Evolutionary conservation across 2,329 filamentous ascomycete species (phyloP).

Genomic region (Diplodia corticola): DNA sequence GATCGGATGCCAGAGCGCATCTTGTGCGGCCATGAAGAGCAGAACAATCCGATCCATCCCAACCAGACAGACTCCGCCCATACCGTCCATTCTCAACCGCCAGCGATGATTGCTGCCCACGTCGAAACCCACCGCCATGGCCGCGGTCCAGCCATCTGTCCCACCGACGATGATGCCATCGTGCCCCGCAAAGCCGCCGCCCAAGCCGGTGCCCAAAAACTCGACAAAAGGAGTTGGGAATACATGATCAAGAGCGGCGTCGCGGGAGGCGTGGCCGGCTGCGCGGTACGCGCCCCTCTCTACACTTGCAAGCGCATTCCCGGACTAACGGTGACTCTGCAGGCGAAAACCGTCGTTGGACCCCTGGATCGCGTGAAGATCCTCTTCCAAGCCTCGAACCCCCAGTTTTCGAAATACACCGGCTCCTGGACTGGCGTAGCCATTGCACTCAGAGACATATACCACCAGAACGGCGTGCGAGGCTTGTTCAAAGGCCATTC

Average conservation of each 20-base stretch:
- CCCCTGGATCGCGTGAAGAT: constrained; percentile 98
- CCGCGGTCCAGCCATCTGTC: constrained; percentile 47
- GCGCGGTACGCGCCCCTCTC: constrained; percentile 64
- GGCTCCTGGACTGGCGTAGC: constrained; percentile 83
- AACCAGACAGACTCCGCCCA: constrained; percentile 32
- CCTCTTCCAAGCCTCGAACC: constrained; percentile 93
- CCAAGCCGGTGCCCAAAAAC: constrained; percentile 41
- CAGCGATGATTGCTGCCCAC: constrained; percentile 31
- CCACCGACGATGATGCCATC: constrained; percentile 55
- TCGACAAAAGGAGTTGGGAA: constrained; percentile 73
- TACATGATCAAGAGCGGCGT: constrained; percentile 82
- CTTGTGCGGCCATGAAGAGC: constrained; percentile 36
- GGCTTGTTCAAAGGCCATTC: constrained; percentile 94
- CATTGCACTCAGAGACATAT: constrained; percentile 82
- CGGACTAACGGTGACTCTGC: constrained; percentile 12
- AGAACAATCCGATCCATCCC: constrained; percentile 9
- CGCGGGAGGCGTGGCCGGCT: constrained; percentile 87
- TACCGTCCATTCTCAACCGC: background rate
- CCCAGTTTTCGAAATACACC: constrained; percentile 89
- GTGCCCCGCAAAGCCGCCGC: constrained; percentile 39
- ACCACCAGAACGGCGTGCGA: constrained; percentile 66
- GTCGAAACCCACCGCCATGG: constrained; percentile 25
- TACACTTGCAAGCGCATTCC: background rate
- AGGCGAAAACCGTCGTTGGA: constrained; percentile 95
- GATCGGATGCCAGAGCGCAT: constrained; percentile 42